A percentile compares a stretch with the other conserved stretches of the same genome.
phyloP scores from a whole-genome alignment of 768 basidiomycete species.

The Thelephora aurantiotincta region DNA sequence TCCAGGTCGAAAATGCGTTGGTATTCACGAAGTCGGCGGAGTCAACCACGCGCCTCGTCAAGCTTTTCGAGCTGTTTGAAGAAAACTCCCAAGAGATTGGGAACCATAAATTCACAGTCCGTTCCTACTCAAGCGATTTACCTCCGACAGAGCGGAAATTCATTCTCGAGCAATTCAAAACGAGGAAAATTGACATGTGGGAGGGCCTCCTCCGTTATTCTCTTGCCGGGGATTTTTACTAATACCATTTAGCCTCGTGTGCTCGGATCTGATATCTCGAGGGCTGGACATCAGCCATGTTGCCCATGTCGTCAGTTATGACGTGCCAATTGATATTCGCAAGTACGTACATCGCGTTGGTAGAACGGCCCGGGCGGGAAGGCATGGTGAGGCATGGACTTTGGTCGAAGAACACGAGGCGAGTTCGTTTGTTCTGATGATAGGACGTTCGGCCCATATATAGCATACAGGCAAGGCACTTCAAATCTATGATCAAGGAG shows the following conservation, averaged over 20 bases:
- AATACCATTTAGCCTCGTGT: conserved; percentile 53
- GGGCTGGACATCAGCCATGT: conserved; percentile 93
- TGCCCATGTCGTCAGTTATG: conserved; percentile 88
- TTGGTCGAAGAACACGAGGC: conserved; percentile 92
- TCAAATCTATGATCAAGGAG: conserved; percentile 68
- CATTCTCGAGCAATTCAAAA: conserved; percentile 71
- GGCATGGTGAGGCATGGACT: conserved; percentile 83
- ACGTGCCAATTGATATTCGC: conserved; percentile 91
- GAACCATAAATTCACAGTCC: conserved; percentile 27
- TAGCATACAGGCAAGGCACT: conserved; percentile 56
- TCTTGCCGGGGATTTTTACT: background rate
- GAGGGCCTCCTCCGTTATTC: conserved; percentile 13
- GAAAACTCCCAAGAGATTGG: conserved; percentile 20
- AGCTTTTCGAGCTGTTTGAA: conserved; percentile 73
- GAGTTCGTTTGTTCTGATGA: conserved; percentile 4
- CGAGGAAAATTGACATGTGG: conserved; percentile 73
- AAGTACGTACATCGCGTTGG: conserved; percentile 98
- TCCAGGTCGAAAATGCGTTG: conserved; percentile 51
- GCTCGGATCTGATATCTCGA: conserved; percentile 90
- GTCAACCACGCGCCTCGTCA: conserved; percentile 71
- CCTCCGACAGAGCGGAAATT: conserved; percentile 53
- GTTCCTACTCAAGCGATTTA: conserved; percentile 83
- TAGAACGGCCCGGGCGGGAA: conserved; percentile 87
- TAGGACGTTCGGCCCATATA: background rate
- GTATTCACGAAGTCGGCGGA: conserved; percentile 98